These are phyloP conservation scores for Spizellomyces sp. DNA, from an alignment of 192 early-diverging fungal genomes.

Conservation along the genomic window DNA sequence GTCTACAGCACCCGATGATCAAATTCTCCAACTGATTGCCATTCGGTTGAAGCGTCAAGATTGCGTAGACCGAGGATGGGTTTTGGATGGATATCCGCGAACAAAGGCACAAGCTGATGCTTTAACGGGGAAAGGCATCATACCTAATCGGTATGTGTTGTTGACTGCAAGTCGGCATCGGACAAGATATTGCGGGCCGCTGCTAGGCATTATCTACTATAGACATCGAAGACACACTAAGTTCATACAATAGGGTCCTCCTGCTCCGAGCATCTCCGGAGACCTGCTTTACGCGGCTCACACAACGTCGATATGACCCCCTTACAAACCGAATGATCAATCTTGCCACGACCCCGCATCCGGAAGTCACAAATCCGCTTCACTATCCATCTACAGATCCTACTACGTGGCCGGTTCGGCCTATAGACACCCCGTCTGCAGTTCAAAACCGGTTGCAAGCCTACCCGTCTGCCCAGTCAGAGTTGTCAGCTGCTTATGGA, in stretches of 20 bases:
- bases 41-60: conserved; percentile 40
- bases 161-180: background rate
- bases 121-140: conserved; percentile 38
- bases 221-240: no score
- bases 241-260: conserved; percentile 31
- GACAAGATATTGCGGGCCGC: no score
- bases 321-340: conserved; percentile 13
- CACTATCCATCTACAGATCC: background rate
- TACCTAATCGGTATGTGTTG: conserved; percentile 46
- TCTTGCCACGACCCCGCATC: no score
- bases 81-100: conserved; percentile 54
- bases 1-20: conserved; percentile 38
- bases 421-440: conserved; percentile 30
- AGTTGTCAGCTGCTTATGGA: conserved; percentile 35
- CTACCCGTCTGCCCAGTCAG: conserved; percentile 14
- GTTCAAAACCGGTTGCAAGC: conserved; percentile 32
- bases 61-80: conserved; percentile 51
- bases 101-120: conserved; percentile 35
- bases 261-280: conserved; percentile 38
- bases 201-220: no score
- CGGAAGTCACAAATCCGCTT: conserved; percentile 5
- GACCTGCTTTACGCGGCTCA: conserved; percentile 39
- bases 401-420: conserved; percentile 24
- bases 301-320: conserved; percentile 25
- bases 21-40: conserved; percentile 38